phyloP scores from a whole-genome alignment of 352 stramenopile species.

The Phytophthora melonis region DNA sequence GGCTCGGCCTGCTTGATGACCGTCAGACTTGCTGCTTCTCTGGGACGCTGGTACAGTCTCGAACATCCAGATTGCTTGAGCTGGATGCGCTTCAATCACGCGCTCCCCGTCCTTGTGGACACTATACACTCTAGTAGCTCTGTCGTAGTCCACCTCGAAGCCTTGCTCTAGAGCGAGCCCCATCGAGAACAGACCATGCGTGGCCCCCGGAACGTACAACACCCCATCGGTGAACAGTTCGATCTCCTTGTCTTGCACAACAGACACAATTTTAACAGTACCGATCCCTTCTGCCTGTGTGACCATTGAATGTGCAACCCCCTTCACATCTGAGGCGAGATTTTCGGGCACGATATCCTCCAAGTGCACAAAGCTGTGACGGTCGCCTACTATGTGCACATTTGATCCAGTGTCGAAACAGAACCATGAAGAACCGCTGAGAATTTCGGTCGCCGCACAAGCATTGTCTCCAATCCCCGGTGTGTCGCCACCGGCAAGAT shows the following conservation, averaged over 20 bases:
- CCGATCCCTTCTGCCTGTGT: neutral
- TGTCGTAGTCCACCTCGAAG: constrained; percentile 2
- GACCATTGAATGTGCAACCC: constrained; percentile 3
- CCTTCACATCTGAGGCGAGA: neutral
- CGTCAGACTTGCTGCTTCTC: neutral
- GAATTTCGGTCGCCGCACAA: neutral
- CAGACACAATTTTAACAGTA: neutral
- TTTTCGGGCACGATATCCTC: constrained; percentile 8
- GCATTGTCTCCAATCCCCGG: too few species aligned
- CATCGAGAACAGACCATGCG: constrained; percentile 10
- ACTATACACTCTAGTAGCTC: neutral
- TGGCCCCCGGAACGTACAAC: neutral
- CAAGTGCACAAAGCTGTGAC: neutral
- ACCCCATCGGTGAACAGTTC: neutral
- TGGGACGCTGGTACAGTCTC: neutral
- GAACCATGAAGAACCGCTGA: neutral
- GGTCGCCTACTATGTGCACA: constrained; percentile 1
- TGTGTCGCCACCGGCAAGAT: too few species aligned
- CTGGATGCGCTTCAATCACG: neutral
- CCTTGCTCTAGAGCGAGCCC: constrained; percentile 8
- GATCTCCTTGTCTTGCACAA: neutral
- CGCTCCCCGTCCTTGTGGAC: neutral
- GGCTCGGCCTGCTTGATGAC: neutral
- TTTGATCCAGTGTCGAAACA: constrained; percentile 19
- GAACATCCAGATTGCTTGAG: constrained; percentile 9